Evolutionary conservation across 2,329 filamentous ascomycete genomes (phyloP).

Genomic region (Sarocladium brachiariae): DNA sequence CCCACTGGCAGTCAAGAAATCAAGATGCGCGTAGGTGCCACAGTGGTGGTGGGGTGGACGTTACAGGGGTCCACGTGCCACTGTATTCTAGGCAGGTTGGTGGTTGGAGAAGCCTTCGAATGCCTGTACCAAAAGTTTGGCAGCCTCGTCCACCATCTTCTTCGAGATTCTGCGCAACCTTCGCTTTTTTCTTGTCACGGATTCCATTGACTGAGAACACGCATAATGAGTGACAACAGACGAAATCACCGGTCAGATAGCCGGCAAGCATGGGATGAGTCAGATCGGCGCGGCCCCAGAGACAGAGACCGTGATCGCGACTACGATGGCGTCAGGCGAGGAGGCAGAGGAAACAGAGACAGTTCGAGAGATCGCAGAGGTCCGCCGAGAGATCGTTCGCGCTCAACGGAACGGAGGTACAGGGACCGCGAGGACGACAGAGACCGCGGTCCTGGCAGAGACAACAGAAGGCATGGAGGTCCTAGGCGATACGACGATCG

Average conservation of each 20-base stretch:
- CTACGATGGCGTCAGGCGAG: conserved; percentile 23
- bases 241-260: conserved; percentile 39
- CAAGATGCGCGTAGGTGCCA: too few species aligned
- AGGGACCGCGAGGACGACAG: conserved; percentile 20
- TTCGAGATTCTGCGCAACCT: too few species aligned
- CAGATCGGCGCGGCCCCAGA: conserved; percentile 31
- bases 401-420: conserved; percentile 27
- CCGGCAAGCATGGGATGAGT: conserved; percentile 55
- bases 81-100: too few species aligned
- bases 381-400: conserved; percentile 23
- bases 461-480: not conserved
- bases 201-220: too few species aligned
- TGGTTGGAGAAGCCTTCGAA: not conserved
- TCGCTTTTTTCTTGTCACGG: too few species aligned
- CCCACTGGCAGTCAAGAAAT: too few species aligned
- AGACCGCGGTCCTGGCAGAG: not conserved
- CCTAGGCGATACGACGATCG: conserved; percentile 10
- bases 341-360: conserved; percentile 26
- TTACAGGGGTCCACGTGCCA: conserved; percentile 1
- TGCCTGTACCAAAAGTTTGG: not conserved
- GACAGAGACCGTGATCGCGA: conserved; percentile 25
- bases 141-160: too few species aligned
- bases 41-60: not conserved
- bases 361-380: conserved; percentile 26
- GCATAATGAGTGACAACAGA: conserved; percentile 26